Percentiles rank a stretch among this genome's conserved stretches.
Evolutionary conservation across 2,329 filamentous ascomycete genomes (phyloP).

Genomic region (Lasiodiplodia hormozganensis): DNA sequence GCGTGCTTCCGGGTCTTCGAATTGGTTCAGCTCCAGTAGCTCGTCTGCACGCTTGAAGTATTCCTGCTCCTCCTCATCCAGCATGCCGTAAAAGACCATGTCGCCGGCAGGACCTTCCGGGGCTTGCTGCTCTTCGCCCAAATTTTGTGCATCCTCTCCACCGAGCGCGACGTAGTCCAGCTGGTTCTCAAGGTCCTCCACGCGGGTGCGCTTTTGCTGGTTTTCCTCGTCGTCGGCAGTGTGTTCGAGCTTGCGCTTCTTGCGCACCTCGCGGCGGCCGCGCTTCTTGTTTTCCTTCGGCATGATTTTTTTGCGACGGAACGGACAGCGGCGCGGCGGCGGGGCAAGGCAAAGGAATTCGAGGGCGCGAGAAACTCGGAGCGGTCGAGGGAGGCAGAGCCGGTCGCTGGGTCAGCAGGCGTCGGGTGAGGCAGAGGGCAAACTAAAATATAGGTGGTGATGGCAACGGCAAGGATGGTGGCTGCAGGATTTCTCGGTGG

Average conservation of each 20-base stretch:
- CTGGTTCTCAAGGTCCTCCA: conserved; percentile 33
- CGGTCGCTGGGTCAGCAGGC: neutral
- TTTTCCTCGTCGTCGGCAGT: conserved; percentile 45
- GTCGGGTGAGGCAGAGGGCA: conserved; percentile 3
- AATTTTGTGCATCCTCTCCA: conserved; percentile 35
- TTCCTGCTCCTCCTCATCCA: conserved; percentile 91
- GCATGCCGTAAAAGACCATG: conserved; percentile 87
- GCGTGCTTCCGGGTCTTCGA: conserved; percentile 71
- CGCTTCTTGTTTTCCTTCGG: conserved; percentile 66
- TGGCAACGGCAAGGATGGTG: conserved; percentile 15
- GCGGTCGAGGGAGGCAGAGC: neutral
- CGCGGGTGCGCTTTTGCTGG: conserved; percentile 44
- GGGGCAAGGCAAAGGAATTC: neutral
- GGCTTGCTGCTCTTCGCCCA: conserved; percentile 34
- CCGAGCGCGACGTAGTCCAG: conserved; percentile 28
- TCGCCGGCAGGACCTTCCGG: conserved; percentile 55
- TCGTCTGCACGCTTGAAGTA: conserved; percentile 93
- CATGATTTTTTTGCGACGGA: conserved; percentile 50
- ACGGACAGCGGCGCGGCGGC: conserved; percentile 6
- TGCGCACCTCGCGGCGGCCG: conserved; percentile 60
- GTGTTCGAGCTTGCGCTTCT: conserved; percentile 59
- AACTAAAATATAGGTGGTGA: conserved; percentile 27
- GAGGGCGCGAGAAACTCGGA: neutral
- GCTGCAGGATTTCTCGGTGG: conserved; percentile 26
- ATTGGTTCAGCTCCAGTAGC: conserved; percentile 88